Base-by-base conservation (phyloP, 2,329 filamentous ascomycete genomes). In the Knufia petricola region DNA sequence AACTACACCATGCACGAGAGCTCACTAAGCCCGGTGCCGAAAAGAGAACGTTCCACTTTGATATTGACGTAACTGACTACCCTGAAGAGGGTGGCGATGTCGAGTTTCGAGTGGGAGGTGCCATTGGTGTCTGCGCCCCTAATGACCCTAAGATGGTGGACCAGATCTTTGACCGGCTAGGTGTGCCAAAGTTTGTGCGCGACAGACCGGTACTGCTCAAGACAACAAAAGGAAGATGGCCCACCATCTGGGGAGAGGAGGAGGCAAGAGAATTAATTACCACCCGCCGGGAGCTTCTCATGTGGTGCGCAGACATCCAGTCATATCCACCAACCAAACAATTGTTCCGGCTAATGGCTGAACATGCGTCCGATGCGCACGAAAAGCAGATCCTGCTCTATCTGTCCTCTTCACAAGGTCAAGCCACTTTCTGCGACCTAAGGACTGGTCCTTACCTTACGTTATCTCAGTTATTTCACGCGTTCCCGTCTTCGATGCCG, bases 1-100 rank as follows among this genome's bases (percentile, higher is more conserved):
- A 82, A 55, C 78, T 98, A 40, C 84, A 87, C 66, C 82, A 82
- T 59, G 79, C 87, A 2, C 83, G 92, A 49, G 88, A 95, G 67
- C 71, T 98, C 63, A 98, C 92, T 10, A 84, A 80, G 63, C 74
- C 79, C 20, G 90, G 90, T 19, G 92, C 92, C 3, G 87, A 95
- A 73, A 98, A 98, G 78, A 79, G 90, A 52, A 98, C 92, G 0
- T 95, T 90, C 65, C 92, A 98, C 67, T 96, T 96, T 60, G 92
- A 96, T 60, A 79, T 98, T 38, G 92, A 98, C 60, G 84, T 98
- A 43, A 95, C 90, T 42, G 84, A 95, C 63, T 98, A 98, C 60
- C 88, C 92, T 0, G 77, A 80, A 17, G 87, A 94, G 68, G 76
- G 77, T 49, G 84, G 85, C 47, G 75, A 78, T 43, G 81, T 89